Evolutionary conservation across 441 rosid genomes (phyloP).

Genomic region (Erodium texanum): DNA sequence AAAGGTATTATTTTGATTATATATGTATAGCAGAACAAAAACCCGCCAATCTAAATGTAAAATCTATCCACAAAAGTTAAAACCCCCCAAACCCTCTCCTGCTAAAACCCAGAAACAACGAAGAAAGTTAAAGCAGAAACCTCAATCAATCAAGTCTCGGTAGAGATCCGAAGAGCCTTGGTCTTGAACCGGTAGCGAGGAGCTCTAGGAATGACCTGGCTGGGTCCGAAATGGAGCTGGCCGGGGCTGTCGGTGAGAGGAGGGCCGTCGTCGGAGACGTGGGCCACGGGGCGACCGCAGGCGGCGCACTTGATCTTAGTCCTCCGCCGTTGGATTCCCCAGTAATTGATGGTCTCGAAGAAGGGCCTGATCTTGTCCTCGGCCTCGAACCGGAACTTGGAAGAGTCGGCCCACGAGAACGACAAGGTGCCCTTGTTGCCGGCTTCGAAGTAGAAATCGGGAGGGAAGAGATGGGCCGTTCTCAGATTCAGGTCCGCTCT

Average conservation of each 20-base stretch:
- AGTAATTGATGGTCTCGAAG: slow-evolving; percentile 76
- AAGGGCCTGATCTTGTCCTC: slow-evolving; percentile 81
- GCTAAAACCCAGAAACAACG: not conserved
- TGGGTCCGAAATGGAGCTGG: slow-evolving; percentile 74
- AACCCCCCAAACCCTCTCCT: not conserved
- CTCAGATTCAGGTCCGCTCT: slow-evolving; percentile 56
- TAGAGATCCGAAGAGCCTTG: slow-evolving; percentile 48
- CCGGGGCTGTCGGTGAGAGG: slow-evolving; percentile 61
- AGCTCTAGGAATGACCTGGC: slow-evolving; percentile 78
- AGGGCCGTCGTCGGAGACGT: slow-evolving; percentile 85
- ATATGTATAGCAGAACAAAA: too few relatives aligned
- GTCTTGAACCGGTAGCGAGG: slow-evolving; percentile 72
- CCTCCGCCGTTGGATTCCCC: slow-evolving; percentile 75
- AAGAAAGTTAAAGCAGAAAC: not conserved
- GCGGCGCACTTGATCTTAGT: slow-evolving; percentile 62
- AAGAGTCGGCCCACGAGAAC: slow-evolving; percentile 55
- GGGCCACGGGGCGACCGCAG: slow-evolving; percentile 54
- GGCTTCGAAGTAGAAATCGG: slow-evolving; percentile 82
- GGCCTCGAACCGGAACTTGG: slow-evolving; percentile 59
- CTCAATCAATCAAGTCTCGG: slow-evolving; percentile 39
- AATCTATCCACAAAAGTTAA: not conserved
- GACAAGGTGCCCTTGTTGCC: slow-evolving; percentile 81
- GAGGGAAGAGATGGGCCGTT: slow-evolving; percentile 48
- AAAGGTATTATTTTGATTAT: too few relatives aligned
- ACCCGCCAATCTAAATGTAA: not conserved